Base-by-base conservation (phyloP, 192 early-diverging fungal species). In the Rhizoclosmatium sp. region DNA sequence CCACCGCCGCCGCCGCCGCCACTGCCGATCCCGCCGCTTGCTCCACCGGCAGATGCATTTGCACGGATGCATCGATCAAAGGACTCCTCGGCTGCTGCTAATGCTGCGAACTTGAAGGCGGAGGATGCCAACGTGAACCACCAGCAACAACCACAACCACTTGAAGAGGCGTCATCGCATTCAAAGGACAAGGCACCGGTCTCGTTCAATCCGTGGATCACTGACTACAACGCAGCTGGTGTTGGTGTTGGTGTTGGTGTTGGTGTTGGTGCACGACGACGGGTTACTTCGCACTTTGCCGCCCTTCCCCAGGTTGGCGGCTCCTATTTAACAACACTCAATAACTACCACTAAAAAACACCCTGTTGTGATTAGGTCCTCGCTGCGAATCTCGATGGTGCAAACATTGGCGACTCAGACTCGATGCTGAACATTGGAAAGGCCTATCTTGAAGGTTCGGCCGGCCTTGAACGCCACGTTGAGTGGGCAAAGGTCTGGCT, bases 351-450 rank as follows among this genome's bases (percentile, higher is more conserved):
- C 16, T 16, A 47, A 14, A 45, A 7, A 2, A 21, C 73, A 72
- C 9, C 51, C 7, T 9, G 31, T 31, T 31, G 31, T 60, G 41
- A 41, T 40, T 54, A 75, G 73, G 61, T 64, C 21, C 49, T 76
- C 4, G 45, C 42, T 23, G 45, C 65, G 47, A 66, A 76, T 48
- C 12, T 76, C 10, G 62, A 76, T 51, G 75, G 62, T 7, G 75
- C 75, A 31, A 64, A 76, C 42, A 76, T 76, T 54, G 75, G 75
- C n/a, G 75, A 76, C 47, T 16, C 62, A 9, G 75, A 76, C 65
- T 65, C 75, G 39, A 76, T 76, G 75, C 45, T 59, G 9, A 31
- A 4, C 14, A 76, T 76, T 42, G 75, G 75, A 12, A 76, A 67
- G 47, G 61, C 75, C 4, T 76, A 47, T 54, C 3, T 67, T 2